Evolutionary conservation across 768 basidiomycete genomes (phyloP).

Genomic region (Cytidiella melzeri): DNA sequence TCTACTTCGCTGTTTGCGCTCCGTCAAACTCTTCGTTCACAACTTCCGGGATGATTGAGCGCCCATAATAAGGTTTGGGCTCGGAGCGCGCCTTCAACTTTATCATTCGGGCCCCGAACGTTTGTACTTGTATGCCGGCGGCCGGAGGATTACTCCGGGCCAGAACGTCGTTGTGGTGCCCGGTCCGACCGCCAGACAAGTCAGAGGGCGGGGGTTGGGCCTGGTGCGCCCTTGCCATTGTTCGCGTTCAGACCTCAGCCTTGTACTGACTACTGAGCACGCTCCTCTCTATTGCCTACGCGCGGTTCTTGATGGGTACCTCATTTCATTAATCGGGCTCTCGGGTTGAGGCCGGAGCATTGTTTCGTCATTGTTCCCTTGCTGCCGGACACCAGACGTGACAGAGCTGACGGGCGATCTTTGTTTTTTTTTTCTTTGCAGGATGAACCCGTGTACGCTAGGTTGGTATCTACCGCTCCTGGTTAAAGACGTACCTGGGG

Average conservation of each 20-base stretch:
- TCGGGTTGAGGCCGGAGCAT: not conserved
- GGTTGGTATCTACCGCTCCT: conserved; percentile 93
- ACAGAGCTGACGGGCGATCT: conserved; percentile 4
- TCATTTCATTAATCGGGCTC: not conserved
- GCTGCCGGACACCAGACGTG: conserved; percentile 10
- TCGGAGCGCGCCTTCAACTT: not conserved
- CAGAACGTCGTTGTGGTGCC: not conserved
- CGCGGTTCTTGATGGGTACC: not conserved
- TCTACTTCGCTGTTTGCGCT: too few species aligned
- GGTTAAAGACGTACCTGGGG: conserved; percentile 61
- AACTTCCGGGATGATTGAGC: too few species aligned
- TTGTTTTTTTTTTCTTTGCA: conserved; percentile 17
- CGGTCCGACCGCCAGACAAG: not conserved
- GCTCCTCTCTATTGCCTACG: not conserved
- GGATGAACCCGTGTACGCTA: conserved; percentile 96
- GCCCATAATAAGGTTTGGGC: too few species aligned
- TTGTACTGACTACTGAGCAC: too few species aligned
- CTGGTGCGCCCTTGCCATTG: too few species aligned
- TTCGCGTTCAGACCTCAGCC: too few species aligned
- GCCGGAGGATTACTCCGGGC: too few species aligned
- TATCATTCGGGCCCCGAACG: not conserved
- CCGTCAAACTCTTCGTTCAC: not conserved
- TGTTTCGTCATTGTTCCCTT: not conserved
- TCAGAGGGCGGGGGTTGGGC: not conserved
- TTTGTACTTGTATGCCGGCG: not conserved